These are phyloP conservation scores for Xylaria polymorpha DNA, from an alignment of 2,329 filamentous ascomycete species.

Conservation along the genomic window DNA sequence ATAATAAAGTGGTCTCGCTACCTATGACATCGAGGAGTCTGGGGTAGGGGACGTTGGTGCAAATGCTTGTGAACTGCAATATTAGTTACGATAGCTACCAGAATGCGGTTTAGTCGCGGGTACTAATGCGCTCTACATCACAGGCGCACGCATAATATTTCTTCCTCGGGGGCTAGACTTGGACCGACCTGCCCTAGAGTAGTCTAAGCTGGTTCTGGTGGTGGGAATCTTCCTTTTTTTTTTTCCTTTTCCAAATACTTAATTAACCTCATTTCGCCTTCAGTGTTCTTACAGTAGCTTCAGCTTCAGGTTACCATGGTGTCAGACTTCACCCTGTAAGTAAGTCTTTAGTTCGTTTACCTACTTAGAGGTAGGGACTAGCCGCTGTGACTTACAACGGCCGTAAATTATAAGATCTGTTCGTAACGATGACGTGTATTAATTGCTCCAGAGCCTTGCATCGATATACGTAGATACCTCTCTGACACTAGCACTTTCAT, in stretches of 20 bases:
- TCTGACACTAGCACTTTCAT: not conserved
- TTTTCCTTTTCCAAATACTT: conserved; percentile 16
- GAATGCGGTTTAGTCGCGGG: conserved; percentile 24
- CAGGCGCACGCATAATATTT: not conserved
- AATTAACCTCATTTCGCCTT: conserved; percentile 11
- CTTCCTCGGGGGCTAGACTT: conserved; percentile 1
- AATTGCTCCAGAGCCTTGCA: not conserved
- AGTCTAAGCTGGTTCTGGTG: not conserved
- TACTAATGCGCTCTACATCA: conserved; percentile 25
- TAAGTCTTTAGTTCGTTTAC: not conserved
- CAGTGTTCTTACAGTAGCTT: conserved; percentile 9
- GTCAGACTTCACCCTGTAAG: not conserved
- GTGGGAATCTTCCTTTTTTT: not conserved
- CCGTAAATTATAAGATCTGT: not conserved
- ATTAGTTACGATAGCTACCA: not conserved
- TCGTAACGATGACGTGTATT: not conserved
- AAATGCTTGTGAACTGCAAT: conserved; percentile 1
- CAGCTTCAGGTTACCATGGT: conserved; percentile 7
- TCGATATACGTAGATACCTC: not conserved
- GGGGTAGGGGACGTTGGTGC: conserved; percentile 21
- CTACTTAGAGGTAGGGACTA: not conserved
- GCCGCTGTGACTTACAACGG: conserved; percentile 8
- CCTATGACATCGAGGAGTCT: conserved; percentile 17
- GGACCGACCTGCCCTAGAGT: not conserved
- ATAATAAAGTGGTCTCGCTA: conserved; percentile 10